Base-by-base conservation (phyloP, 768 basidiomycete genomes). In the Pleurotus cornucopiae region DNA sequence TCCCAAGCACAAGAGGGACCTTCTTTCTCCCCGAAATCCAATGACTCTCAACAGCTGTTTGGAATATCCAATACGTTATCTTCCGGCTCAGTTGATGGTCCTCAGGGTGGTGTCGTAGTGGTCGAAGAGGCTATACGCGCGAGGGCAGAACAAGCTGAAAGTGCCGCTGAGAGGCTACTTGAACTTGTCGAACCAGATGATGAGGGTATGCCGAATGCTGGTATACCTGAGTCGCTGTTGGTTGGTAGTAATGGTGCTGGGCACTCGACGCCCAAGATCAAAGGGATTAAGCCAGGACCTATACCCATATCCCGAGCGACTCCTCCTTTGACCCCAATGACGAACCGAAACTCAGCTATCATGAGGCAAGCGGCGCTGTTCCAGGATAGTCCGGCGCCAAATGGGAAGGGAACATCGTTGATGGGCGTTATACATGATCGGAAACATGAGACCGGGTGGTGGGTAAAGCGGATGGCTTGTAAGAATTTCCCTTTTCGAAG, bases 71-170 rank as follows among this genome's bases (percentile, higher is more conserved):
- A 85, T 65, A 34, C 85, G 2, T 67, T 86, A 39, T 88, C 86
- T 2, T 79, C 81, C 0, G 81, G 80, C 21, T 82, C 84, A 2
- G 60, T 75, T 37, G 66, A 70, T 14, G 49, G 57, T 58, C 58
- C 66, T 55, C 72, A 79, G 60, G 74, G 76, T 60, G 67, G 78
- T 61, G 75, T 84, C 11, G 80, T 94, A 3, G 41, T 44, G 6
- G 51, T 53, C 23, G 94, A 95, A 64, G 94, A 96, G 65, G 92
- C 87, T 26, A 69, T 96, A 62, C 81, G 86, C 44, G 91, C 91
- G 2, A 83, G 91, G 52, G 94, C 95, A 1, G 90, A 91, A 62
- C 95, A 97, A 66, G 95, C 95, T 0, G 91, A 94, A 67, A 94
- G 91, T 65, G 91, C 94, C 6, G 95, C 95, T 0, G 88, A 92